These are phyloP conservation scores for Zoysia matrella DNA, from an alignment of 202 grass and related monocot species.

Conservation along the genomic window DNA sequence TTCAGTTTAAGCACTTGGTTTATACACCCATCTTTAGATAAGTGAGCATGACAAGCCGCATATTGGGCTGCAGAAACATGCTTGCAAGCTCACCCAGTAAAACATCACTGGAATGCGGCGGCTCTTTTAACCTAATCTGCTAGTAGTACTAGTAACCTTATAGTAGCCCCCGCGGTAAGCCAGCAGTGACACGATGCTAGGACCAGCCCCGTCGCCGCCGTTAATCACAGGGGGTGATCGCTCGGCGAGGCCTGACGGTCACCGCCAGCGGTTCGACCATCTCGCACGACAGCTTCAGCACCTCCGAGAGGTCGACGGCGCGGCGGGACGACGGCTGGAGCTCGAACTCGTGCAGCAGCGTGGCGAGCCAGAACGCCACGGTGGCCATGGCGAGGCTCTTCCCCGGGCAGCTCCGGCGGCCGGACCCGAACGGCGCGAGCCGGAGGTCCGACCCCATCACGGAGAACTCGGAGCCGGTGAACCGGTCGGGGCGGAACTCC, in stretches of 20 bases:
- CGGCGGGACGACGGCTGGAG: slow-evolving; percentile 39
- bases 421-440: slow-evolving; percentile 73
- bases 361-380: slow-evolving; percentile 76
- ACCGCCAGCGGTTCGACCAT: slow-evolving; percentile 69
- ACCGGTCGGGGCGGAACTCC: slow-evolving; percentile 55
- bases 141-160: not conserved
- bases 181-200: not conserved
- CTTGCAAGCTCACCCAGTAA: not conserved
- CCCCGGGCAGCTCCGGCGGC: slow-evolving; percentile 75
- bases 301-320: slow-evolving; percentile 61
- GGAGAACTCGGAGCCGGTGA: slow-evolving; percentile 18
- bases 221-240: not conserved
- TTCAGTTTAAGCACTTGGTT: slow-evolving; percentile 28
- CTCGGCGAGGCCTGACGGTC: slow-evolving; percentile 28
- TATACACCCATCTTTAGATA: slow-evolving; percentile 25
- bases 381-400: slow-evolving; percentile 89
- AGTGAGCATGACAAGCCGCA: not conserved
- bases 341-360: slow-evolving; percentile 75
- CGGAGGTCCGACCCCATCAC: slow-evolving; percentile 62
- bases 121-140: not conserved
- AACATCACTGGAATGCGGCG: not conserved
- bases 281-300: slow-evolving; percentile 88
- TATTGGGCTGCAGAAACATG: not conserved
- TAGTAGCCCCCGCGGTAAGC: not conserved
- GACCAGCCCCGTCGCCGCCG: not conserved